Conservation (phyloP, 2,329 filamentous ascomycete genomes). For the Ophiocordyceps camponoti-floridani region DNA sequence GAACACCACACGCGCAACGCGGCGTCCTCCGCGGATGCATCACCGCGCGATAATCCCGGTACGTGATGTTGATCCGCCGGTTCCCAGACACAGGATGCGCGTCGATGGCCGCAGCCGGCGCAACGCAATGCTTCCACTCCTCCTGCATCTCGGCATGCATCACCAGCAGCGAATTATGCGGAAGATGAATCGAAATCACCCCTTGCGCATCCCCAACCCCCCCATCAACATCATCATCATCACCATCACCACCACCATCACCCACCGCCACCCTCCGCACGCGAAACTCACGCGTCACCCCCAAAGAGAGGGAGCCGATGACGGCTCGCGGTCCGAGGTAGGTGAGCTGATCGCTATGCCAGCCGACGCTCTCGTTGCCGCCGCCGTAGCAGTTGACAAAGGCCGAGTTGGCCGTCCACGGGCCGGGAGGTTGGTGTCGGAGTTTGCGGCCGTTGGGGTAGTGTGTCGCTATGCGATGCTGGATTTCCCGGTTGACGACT, state of each 20-base stretch:
- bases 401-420: constrained; percentile 75
- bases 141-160: constrained; percentile 99
- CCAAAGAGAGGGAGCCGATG: constrained; percentile 79
- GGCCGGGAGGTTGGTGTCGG: constrained; percentile 51
- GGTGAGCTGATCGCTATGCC: constrained; percentile 82
- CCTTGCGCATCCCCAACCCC: constrained; percentile 49
- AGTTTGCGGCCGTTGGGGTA: constrained; percentile 59
- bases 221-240: constrained; percentile 20
- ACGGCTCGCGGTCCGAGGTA: constrained; percentile 79
- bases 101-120: constrained; percentile 56
- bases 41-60: constrained; percentile 63
- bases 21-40: constrained; percentile 68
- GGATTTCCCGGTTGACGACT: constrained; percentile 64
- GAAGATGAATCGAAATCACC: constrained; percentile 82
- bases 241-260: constrained; percentile 18
- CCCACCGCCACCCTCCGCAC: constrained; percentile 58
- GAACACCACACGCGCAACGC: constrained; percentile 55
- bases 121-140: constrained; percentile 82
- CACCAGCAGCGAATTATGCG: constrained; percentile 80
- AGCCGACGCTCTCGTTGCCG: constrained; percentile 67
- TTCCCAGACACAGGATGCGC: constrained; percentile 71
- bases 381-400: constrained; percentile 92
- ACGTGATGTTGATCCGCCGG: constrained; percentile 82
- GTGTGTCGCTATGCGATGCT: constrained; percentile 45
- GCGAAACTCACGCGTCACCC: constrained; percentile 85